Evolutionary conservation across 2,329 filamentous ascomycete genomes (phyloP).

Genomic region (Diplodia corticola): DNA sequence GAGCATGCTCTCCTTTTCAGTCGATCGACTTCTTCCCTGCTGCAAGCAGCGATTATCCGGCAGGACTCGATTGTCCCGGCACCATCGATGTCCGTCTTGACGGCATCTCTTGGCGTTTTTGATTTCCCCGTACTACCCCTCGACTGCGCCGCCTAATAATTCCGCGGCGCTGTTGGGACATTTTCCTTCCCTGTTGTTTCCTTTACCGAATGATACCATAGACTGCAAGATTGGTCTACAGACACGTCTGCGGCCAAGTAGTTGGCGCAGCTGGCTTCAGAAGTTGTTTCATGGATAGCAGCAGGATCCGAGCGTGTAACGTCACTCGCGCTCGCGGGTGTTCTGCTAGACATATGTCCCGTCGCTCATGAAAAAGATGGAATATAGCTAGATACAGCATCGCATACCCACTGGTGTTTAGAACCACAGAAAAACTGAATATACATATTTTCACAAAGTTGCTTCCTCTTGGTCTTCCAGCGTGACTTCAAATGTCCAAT

Average conservation of each 20-base stretch:
- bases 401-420: not conserved
- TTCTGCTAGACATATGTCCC: not conserved
- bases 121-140: not conserved
- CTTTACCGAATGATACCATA: slow-evolving; percentile 14
- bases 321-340: not conserved
- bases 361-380: slow-evolving; percentile 4
- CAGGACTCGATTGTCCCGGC: not conserved
- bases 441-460: not conserved
- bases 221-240: slow-evolving; percentile 6
- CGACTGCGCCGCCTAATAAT: not conserved
- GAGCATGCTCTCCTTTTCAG: not conserved
- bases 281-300: not conserved
- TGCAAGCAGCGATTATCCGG: not conserved
- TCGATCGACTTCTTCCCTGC: not conserved
- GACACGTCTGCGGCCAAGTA: slow-evolving; percentile 4
- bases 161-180: not conserved
- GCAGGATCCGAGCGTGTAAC: not conserved
- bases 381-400: not conserved
- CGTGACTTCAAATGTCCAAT: not conserved
- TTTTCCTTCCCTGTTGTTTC: not conserved
- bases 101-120: not conserved
- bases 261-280: slow-evolving; percentile 1
- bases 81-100: not conserved
- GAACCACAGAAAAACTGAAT: not conserved
- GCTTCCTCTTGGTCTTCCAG: no score